Evolutionary conservation across 805 yeast species (phyloP).

Genomic region (Wickerhamomyces rabaulensis): DNA sequence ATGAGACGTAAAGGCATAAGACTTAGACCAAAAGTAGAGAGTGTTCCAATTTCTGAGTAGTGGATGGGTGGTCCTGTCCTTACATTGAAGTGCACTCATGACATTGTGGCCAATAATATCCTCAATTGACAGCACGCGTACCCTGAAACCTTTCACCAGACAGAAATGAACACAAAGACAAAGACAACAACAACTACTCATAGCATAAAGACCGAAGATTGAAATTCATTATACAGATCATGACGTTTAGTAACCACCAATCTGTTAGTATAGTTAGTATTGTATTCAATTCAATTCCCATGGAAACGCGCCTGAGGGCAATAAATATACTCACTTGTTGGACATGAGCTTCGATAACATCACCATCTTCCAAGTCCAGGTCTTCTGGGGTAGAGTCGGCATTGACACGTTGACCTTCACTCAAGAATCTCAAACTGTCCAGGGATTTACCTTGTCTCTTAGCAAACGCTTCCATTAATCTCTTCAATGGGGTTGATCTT

Average conservation of each 20-base stretch:
- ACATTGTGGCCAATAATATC: no score
- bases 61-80: no score
- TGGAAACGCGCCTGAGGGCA: neutral
- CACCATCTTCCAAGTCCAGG: conserved; percentile 92
- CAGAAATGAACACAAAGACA: neutral
- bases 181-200: neutral
- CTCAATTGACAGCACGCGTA: no score
- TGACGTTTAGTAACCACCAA: conserved; percentile 4
- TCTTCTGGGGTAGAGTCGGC: conserved; percentile 91
- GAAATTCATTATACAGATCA: neutral
- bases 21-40: no score
- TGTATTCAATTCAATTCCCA: no score
- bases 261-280: conserved; percentile 3
- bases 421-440: conserved; percentile 78
- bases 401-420: conserved; percentile 87
- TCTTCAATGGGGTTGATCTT: conserved; percentile 83
- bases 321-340: conserved; percentile 66
- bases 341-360: conserved; percentile 93
- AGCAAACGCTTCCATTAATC: conserved; percentile 97
- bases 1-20: no score
- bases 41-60: no score
- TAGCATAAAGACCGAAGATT: neutral
- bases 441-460: conserved; percentile 92
- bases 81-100: no score
- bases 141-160: no score